Conservation (phyloP, 768 basidiomycete genomes). For the Cystofilobasidium ferigula region DNA sequence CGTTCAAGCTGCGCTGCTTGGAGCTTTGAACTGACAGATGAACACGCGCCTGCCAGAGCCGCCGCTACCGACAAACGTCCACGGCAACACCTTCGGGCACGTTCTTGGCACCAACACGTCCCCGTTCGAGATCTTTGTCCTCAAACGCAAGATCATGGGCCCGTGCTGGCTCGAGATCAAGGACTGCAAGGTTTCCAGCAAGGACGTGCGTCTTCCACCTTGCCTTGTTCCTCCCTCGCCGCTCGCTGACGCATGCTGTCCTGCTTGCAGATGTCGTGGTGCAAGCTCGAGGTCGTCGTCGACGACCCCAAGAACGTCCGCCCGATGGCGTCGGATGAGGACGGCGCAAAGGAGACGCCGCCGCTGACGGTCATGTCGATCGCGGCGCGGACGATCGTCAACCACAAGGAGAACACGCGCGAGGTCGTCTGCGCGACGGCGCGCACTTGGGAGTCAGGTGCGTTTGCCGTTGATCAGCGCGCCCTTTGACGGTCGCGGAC, state of each 20-base stretch:
- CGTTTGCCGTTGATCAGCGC: too few species aligned
- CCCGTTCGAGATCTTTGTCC: conserved; percentile 81
- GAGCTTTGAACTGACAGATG: neutral
- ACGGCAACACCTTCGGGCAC: conserved; percentile 70
- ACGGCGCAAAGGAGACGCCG: conserved; percentile 71
- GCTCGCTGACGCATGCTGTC: neutral
- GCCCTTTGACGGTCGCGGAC: too few species aligned
- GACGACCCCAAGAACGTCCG: conserved; percentile 77
- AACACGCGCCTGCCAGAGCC: conserved; percentile 47
- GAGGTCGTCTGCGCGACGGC: conserved; percentile 79
- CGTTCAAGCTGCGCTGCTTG: neutral
- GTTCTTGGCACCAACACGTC: conserved; percentile 86
- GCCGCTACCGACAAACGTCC: conserved; percentile 57
- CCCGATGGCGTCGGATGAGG: conserved; percentile 58
- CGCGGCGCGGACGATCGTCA: conserved; percentile 77
- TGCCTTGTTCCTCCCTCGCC: neutral
- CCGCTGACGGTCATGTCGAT: conserved; percentile 85
- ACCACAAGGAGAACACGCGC: conserved; percentile 85
- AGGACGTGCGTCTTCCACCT: conserved; percentile 52
- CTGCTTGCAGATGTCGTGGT: conserved; percentile 74
- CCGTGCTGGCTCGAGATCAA: conserved; percentile 91
- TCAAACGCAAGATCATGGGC: conserved; percentile 97
- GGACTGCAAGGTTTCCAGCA: conserved; percentile 59
- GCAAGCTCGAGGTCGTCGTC: conserved; percentile 78
- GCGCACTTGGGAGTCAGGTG: conserved; percentile 68